Percentiles rank a stretch among this genome's conserved stretches.
phyloP scores from a whole-genome alignment of 495 filamentous ascomycete species.

The Aspergillus sparsus region DNA sequence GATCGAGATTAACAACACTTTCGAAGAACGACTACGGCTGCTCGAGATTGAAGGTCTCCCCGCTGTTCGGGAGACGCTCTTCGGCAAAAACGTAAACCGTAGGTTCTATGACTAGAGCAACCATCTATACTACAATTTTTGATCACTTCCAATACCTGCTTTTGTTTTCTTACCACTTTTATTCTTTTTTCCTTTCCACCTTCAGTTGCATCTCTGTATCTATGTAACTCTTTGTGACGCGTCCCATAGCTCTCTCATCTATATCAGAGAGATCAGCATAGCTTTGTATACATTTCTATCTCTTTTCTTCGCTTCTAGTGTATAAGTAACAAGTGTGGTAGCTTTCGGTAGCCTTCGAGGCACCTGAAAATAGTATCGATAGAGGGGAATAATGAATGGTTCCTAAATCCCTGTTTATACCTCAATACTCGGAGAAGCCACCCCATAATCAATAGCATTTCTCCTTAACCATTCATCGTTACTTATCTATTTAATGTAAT shows the following conservation, averaged over 20 bases:
- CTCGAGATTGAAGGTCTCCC: conserved; percentile 84
- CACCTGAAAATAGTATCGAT: too few relatives aligned
- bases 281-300: conserved; percentile 23
- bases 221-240: conserved; percentile 22
- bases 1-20: conserved; percentile 98
- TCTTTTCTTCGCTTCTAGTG: conserved; percentile 23
- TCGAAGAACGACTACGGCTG: conserved; percentile 85
- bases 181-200: too few relatives aligned
- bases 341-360: neutral
- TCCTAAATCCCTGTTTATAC: too few relatives aligned
- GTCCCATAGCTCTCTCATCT: conserved; percentile 8
- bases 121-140: conserved; percentile 19
- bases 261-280: conserved; percentile 25
- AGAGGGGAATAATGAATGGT: too few relatives aligned
- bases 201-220: conserved; percentile 22
- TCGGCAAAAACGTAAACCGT: conserved; percentile 89
- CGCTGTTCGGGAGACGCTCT: conserved; percentile 77
- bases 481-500: too few relatives aligned
- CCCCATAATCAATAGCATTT: too few relatives aligned
- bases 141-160: conserved; percentile 12
- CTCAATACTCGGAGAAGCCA: too few relatives aligned
- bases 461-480: too few relatives aligned
- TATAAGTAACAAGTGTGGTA: neutral
- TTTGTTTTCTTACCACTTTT: conserved; percentile 1
- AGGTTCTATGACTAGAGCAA: conserved; percentile 82